Evolutionary conservation across 805 yeast genomes (phyloP).

Genomic region (Kluyveromyces siamensis): DNA sequence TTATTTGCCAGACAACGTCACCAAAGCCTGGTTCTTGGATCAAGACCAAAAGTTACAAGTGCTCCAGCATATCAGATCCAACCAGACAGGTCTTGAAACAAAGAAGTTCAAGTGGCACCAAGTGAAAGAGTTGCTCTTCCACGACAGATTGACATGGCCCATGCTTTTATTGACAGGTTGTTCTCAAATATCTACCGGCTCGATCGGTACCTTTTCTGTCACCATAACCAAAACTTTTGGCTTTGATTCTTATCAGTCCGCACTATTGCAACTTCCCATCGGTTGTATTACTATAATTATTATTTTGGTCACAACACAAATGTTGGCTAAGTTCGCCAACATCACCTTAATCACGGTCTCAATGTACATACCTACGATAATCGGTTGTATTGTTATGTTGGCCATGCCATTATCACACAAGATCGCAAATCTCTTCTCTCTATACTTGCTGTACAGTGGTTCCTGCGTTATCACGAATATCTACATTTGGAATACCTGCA

Average conservation of each 20-base stretch:
- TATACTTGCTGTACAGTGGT: slow-evolving; percentile 46
- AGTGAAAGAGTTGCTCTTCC: slow-evolving; percentile 36
- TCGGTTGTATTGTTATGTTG: slow-evolving; percentile 40
- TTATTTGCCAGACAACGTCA: slow-evolving; percentile 43
- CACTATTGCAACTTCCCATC: slow-evolving; percentile 48
- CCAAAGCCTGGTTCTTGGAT: slow-evolving; percentile 32
- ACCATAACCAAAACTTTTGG: slow-evolving; percentile 46
- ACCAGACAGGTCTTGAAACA: slow-evolving; percentile 46
- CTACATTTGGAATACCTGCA: slow-evolving; percentile 53
- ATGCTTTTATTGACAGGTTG: slow-evolving; percentile 38
- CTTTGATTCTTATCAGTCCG: slow-evolving; percentile 35
- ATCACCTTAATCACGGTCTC: slow-evolving; percentile 31
- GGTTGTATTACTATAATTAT: slow-evolving; percentile 41
- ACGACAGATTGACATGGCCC: slow-evolving; percentile 43
- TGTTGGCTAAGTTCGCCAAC: slow-evolving; percentile 29
- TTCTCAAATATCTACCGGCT: slow-evolving; percentile 42
- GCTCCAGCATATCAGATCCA: slow-evolving; percentile 37
- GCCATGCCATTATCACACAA: slow-evolving; percentile 27
- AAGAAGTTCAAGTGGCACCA: slow-evolving; percentile 38
- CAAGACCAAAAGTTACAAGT: slow-evolving; percentile 37
- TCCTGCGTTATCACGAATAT: slow-evolving; percentile 49
- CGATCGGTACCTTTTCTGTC: slow-evolving; percentile 44
- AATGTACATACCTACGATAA: slow-evolving; percentile 40
- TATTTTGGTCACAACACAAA: slow-evolving; percentile 32
- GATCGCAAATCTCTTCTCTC: slow-evolving; percentile 40